Evolutionary conservation across 1,139 yeast genomes (phyloP), one percentile per base, ranked within the genome.

Genomic region (Scheffersomyces cryptocercus): DNA sequence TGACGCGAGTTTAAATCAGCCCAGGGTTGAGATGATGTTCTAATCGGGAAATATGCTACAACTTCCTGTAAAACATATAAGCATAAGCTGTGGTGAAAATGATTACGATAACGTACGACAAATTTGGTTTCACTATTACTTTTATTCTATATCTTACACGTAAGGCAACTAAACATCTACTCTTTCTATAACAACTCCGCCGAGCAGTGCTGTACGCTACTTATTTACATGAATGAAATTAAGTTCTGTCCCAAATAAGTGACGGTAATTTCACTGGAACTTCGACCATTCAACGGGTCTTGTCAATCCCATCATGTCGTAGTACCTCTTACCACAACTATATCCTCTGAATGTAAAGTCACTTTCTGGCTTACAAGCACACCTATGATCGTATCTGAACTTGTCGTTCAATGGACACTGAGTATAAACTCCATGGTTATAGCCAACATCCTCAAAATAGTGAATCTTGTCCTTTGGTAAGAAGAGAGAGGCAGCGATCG

Each of bases 361-460:
- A 14, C 53, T 53, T 1, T 65, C 51, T n/a, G 80, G 80, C 39
- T 72, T 58, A 60, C 86, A 81, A 41, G 66, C 62, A 54, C 86
- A 81, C 47, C 67, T 70, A 49, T 75, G 75, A 38, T 67, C 56
- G 39, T 59, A 52, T 52, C 90, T 67, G 43, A 65, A 63, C 32
- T 66, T 61, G 35, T 64, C 57, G 50, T 79, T 77, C 42, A 76
- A 59, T 0, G 85, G 85, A 64, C 85, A 81, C 64, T 79, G 80
- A 28, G 75, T 64, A 58, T 79, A 80, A 11, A 79, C 82, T 1
- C 80, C 82, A 63, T 89, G 97, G 67, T 65, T 84, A 68, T 89
- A 89, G 3, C 96, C 96, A 29, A 89, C 79, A 55, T 88, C 89
- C 44, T 80, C 86, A 61, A 89, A 89, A 70, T 79, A 88, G 62